These are phyloP conservation scores for Acanthamoeba culbertsoni DNA, from an alignment of 208 protist genomes.

Conservation along the genomic window DNA sequence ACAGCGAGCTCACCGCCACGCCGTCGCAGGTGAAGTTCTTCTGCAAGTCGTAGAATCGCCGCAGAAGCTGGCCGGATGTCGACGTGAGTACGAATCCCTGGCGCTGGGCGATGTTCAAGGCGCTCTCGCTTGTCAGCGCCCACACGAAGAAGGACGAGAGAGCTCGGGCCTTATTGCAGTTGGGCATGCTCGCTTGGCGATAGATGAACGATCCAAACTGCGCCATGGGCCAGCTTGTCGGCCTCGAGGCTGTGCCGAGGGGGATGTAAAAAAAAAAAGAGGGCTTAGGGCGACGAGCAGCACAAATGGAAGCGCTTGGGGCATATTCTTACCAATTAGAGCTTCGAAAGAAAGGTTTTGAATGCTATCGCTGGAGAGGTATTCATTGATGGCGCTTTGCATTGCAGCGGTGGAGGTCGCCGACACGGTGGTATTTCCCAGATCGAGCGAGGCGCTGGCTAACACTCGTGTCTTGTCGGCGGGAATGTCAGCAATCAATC, in stretches of 20 bases:
- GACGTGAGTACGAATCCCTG: constrained; percentile 3
- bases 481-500: no score
- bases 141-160: not conserved
- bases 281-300: no score
- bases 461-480: no score
- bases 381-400: no score
- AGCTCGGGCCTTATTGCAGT: not conserved
- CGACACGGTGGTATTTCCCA: no score
- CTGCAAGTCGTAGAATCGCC: not conserved
- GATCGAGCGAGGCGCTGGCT: no score
- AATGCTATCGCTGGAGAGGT: no score
- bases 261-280: no score
- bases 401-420: no score
- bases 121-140: not conserved
- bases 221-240: not conserved
- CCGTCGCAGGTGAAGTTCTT: not conserved
- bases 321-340: no score
- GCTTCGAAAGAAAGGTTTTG: not conserved
- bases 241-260: not conserved
- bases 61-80: not conserved
- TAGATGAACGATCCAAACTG: not conserved
- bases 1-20: not conserved
- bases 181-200: not conserved
- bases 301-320: no score
- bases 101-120: not conserved